Evolutionary conservation across 306 rosid genomes (phyloP).

Genomic region (Mimosa pudica): DNA sequence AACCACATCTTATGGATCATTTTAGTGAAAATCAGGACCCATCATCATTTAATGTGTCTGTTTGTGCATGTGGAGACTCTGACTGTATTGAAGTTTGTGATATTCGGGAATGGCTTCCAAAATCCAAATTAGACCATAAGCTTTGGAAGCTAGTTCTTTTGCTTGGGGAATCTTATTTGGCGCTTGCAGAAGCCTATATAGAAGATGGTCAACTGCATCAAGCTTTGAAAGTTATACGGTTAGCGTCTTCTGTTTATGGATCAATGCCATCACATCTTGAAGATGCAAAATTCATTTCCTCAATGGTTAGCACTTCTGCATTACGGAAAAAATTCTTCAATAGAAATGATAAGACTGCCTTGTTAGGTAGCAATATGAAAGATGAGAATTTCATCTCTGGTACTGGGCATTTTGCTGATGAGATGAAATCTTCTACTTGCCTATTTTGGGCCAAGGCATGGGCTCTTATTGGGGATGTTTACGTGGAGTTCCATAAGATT

Average conservation of each 20-base stretch:
- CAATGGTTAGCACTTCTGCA: slow-evolving; percentile 65
- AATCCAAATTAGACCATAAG: slow-evolving; percentile 82
- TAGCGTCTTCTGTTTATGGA: slow-evolving; percentile 92
- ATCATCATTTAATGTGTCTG: slow-evolving; percentile 59
- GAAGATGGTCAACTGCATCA: slow-evolving; percentile 83
- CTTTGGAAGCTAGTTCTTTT: slow-evolving; percentile 95
- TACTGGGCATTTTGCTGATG: slow-evolving; percentile 46
- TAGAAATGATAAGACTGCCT: slow-evolving; percentile 44
- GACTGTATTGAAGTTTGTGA: slow-evolving; percentile 98
- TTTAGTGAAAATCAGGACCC: slow-evolving; percentile 52
- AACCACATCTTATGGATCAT: slow-evolving; percentile 57
- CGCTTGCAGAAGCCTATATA: slow-evolving; percentile 85
- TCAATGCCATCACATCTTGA: slow-evolving; percentile 95
- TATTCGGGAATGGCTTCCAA: slow-evolving; percentile 96
- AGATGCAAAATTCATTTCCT: slow-evolving; percentile 82
- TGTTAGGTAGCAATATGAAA: slow-evolving; percentile 39
- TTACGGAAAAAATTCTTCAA: slow-evolving; percentile 44
- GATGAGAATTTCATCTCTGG: slow-evolving; percentile 44
- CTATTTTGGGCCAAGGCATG: slow-evolving; percentile 97
- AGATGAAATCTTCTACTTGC: slow-evolving; percentile 71
- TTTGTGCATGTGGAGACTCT: slow-evolving; percentile 95
- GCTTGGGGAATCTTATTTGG: slow-evolving; percentile 97
- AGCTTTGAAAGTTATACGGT: slow-evolving; percentile 83
- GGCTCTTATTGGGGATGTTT: slow-evolving; percentile 87
- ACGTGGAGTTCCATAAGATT: slow-evolving; percentile 66